These are phyloP conservation scores for Cyclotella cryptica DNA, from an alignment of 108 stramenopile genomes.

Conservation along the genomic window DNA sequence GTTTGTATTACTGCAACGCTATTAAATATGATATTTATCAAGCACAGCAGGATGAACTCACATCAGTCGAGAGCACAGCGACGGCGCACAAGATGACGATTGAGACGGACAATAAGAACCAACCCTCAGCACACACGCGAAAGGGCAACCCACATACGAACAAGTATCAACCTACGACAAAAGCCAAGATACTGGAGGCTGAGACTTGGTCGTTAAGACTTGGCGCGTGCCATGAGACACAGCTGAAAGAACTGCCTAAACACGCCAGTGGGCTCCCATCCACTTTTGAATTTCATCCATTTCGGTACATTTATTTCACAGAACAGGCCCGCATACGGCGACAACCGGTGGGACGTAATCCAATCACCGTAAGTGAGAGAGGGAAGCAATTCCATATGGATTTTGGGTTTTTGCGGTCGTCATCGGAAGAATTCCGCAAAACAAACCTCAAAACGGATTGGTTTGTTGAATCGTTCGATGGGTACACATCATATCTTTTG, in stretches of 20 bases:
- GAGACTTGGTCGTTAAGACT: conserved; percentile 13
- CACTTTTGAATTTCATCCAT: no score
- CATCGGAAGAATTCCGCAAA: no score
- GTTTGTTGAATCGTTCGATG: no score
- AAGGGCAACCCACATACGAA: no score
- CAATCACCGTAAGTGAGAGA: background rate
- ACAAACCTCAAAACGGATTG: no score
- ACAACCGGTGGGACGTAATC: background rate
- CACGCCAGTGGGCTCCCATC: conserved; percentile 13
- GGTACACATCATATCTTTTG: no score
- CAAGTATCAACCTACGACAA: background rate
- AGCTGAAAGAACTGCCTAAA: background rate
- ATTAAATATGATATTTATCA: background rate
- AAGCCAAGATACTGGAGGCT: no score
- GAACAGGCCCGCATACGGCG: background rate
- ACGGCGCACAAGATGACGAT: background rate
- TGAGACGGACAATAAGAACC: background rate
- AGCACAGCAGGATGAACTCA: no score
- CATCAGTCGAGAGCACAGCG: background rate
- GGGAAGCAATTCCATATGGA: conserved; percentile 10
- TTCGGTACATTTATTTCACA: no score
- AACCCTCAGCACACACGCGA: background rate
- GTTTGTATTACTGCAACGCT: no score
- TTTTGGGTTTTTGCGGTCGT: no score
- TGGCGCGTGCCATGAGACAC: background rate